phyloP scores from a whole-genome alignment of 345 rosid species.

The Eucalyptus marginata region DNA sequence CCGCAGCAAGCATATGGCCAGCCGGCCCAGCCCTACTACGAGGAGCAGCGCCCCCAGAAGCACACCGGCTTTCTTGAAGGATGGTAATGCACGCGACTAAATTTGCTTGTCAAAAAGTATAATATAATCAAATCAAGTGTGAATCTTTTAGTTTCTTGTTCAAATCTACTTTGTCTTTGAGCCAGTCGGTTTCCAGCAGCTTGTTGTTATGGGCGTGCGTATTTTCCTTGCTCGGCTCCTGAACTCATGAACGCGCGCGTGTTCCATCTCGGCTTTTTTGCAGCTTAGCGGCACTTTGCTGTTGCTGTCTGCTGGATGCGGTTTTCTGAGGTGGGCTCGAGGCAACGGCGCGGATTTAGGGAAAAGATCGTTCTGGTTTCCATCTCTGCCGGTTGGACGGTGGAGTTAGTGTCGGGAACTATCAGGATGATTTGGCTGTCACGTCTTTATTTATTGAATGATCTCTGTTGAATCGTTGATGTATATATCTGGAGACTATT shows the following conservation, averaged over 20 bases:
- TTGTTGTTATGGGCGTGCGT: not conserved
- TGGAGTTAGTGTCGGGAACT: not conserved
- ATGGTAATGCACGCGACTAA: conserved; percentile 21
- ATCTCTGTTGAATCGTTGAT: not conserved
- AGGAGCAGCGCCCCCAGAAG: conserved; percentile 22
- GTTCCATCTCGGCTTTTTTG: not conserved
- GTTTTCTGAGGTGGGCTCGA: conserved; percentile 24
- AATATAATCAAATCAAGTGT: not conserved
- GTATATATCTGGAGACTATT: not conserved
- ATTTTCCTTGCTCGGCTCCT: not conserved
- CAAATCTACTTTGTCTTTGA: not conserved
- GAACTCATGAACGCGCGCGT: not conserved
- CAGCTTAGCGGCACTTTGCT: conserved; percentile 74
- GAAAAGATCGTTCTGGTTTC: not conserved
- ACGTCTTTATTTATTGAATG: not conserved
- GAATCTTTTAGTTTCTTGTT: not conserved
- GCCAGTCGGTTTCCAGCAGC: not conserved
- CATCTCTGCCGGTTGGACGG: not conserved
- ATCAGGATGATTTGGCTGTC: not conserved
- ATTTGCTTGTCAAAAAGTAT: not conserved
- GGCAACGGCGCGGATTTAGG: not conserved
- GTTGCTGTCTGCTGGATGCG: conserved; percentile 69
- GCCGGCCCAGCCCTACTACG: conserved; percentile 10
- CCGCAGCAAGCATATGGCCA: not conserved
- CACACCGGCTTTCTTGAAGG: conserved; percentile 47